phyloP scores from a whole-genome alignment of 768 basidiomycete species.

The Russula earlei region DNA sequence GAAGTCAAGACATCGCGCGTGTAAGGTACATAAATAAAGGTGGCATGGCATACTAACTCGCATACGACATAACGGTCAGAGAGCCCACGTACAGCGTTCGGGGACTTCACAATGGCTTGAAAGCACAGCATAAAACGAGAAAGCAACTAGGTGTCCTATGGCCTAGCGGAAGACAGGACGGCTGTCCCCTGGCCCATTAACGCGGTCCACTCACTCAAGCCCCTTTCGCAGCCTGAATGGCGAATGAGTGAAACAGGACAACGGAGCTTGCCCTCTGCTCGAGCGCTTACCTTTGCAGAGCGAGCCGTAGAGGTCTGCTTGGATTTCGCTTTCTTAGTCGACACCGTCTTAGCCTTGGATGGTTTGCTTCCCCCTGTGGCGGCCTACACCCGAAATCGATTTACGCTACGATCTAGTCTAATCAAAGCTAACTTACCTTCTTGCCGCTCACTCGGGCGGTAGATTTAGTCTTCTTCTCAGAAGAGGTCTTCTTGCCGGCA shows the following conservation, averaged over 20 bases:
- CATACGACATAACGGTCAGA: background rate
- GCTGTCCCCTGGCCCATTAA: background rate
- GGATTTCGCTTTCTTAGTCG: slow-evolving; percentile 23
- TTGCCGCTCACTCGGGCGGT: slow-evolving; percentile 44
- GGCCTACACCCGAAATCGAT: slow-evolving; percentile 30
- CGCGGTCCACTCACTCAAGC: background rate
- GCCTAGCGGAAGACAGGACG: background rate
- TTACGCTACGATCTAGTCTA: background rate
- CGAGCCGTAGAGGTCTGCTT: too few relatives aligned
- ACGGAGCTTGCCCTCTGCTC: background rate
- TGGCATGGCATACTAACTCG: slow-evolving; percentile 8
- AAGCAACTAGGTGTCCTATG: background rate
- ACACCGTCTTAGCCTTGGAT: slow-evolving; percentile 23
- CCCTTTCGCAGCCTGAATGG: background rate
- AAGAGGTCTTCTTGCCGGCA: slow-evolving; percentile 13
- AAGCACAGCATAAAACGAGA: background rate
- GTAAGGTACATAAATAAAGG: slow-evolving; percentile 18
- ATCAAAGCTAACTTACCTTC: slow-evolving; percentile 39
- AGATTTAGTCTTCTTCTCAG: slow-evolving; percentile 18
- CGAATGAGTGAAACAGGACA: background rate
- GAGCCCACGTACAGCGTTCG: slow-evolving; percentile 6
- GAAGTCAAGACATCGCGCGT: slow-evolving; percentile 9
- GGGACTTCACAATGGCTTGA: background rate
- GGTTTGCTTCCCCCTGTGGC: slow-evolving; percentile 37
- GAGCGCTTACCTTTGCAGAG: slow-evolving; percentile 5